Base-by-base conservation (phyloP, 75 land plant species). In the Adiantum capillusveneris region DNA sequence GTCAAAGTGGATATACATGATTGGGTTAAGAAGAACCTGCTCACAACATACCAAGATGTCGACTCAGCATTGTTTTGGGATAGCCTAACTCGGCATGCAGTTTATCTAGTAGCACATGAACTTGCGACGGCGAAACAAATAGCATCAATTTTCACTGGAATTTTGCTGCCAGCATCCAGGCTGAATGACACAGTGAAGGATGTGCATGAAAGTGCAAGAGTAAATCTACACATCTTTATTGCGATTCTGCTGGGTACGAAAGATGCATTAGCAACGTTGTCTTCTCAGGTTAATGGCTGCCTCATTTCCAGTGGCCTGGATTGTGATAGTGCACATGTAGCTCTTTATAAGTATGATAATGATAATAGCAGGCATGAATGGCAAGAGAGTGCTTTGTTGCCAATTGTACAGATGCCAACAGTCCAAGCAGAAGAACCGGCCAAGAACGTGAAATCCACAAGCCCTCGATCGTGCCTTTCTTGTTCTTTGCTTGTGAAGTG, bases 131-230 rank as follows among this genome's bases (percentile, higher is more conserved):
- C 21, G 17, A 46, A 46, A 17, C 49, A 46, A 20, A 46, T 46
- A 7, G 49, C 49, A 46, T 46, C 49, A 46, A 17, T 46, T 3
- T 46, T 46, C 21, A 46, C 49, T 46, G 49, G 21, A 17, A 46
- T 46, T 46, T 20, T 46, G n/a, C 21, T 46, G 49, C 49, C 49
- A 6, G n/a, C 17, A 17, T 5, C 49, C 5, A 46, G 49, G 21
- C 21, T 46, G 49, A 17, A 46, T 2, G 49, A 46, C 21, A 20
- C 21, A 5, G 3, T 14, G 5, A 46, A n/a, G 21, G 49, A 46
- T n/a, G 49, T 3, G 14, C 5, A 7, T 46, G 49, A 46, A 5
- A 6, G 5, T 46, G 49, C 49, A 46, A 46, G 49, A 14, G n/a
- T 3, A 5, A 46, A 6, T 17, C 49, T 46, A 3, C n/a, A 17